Evolutionary conservation across 2,329 filamentous ascomycete genomes (phyloP), one percentile per base, ranked within the genome.

Genomic region (Neonectria neomacrospora): DNA sequence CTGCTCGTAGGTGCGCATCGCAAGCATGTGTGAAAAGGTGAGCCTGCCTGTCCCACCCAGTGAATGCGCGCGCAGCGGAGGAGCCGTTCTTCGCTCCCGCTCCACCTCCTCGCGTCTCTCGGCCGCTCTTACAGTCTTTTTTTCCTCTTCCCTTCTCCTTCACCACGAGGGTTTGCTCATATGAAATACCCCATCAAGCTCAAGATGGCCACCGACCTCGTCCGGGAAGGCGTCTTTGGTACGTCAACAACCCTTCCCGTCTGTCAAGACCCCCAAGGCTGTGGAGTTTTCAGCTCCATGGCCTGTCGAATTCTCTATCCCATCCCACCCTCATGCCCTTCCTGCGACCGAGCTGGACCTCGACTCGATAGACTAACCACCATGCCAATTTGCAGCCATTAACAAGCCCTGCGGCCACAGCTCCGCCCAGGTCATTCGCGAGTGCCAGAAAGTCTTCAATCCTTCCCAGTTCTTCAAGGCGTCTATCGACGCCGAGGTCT

Each of bases 361-460:
- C 4, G 42, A 32, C 34, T 54, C 14, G 37, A 32, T 39, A 54
- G 23, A 45, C 60, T 63, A 45, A 63, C 54, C 20, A 22, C 48
- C 3, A 51, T 28, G 28, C 26, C 60, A 54, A 58, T 63, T 42
- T 53, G 12, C 71, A 97, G 95, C 93, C 78, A 91, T 99, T 79
- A 93, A 97, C 82, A 99, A 99, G 81, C 96, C 96, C 28, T 84
- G 90, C 73, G 91, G 90, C 73, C 88, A 95, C 73, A 93, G 91
- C 76, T 98, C 95, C 34, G 94, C 94, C 54, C 93, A 97, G 78
- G 91, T 96, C 39, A 88, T 99, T 69, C 94, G 95, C 76, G 91
- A 95, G 75, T 89, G 96, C 62, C 94, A 98, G 81, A 81, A 85
- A 20, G 87, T 91, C 69, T 97, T 98, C 85, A 93, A 94, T 71